phyloP scores from a whole-genome alignment of 225 moss, liverwort and hornwort species.

The Asterella californica region DNA sequence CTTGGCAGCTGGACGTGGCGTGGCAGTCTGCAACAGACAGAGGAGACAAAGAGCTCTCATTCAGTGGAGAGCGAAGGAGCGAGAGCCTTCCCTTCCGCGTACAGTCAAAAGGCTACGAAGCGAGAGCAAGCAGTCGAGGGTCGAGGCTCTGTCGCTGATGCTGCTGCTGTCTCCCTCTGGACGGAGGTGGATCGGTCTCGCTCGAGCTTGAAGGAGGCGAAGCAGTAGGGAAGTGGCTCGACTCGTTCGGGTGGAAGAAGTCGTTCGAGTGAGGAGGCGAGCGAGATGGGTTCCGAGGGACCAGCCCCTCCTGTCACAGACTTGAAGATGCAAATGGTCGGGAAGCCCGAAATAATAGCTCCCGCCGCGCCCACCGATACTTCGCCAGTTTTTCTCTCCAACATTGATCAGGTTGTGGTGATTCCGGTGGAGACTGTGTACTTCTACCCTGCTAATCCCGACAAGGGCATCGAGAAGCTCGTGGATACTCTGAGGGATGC shows the following conservation, averaged over 20 bases:
- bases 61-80: too few relatives aligned
- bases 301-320: constrained; percentile 23
- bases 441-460: constrained; percentile 41
- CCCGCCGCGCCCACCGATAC: constrained; percentile 27
- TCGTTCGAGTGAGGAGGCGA: neutral
- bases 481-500: constrained; percentile 47
- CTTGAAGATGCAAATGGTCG: constrained; percentile 32
- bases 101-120: too few relatives aligned
- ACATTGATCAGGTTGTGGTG: constrained; percentile 44
- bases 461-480: constrained; percentile 30
- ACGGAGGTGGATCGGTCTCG: too few relatives aligned
- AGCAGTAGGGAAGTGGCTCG: too few relatives aligned
- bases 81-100: too few relatives aligned
- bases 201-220: too few relatives aligned
- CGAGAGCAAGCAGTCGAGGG: too few relatives aligned
- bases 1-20: too few relatives aligned
- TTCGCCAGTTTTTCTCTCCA: constrained; percentile 27
- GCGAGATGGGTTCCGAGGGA: constrained; percentile 43
- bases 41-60: too few relatives aligned
- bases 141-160: too few relatives aligned
- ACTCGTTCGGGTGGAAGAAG: neutral
- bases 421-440: constrained; percentile 47
- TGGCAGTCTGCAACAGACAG: too few relatives aligned
- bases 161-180: too few relatives aligned
- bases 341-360: constrained; percentile 28